Evolutionary conservation across 176 grass and related monocot genomes (phyloP), one percentile per base, ranked within the genome.

Genomic region (Alloteropsis semialata): DNA sequence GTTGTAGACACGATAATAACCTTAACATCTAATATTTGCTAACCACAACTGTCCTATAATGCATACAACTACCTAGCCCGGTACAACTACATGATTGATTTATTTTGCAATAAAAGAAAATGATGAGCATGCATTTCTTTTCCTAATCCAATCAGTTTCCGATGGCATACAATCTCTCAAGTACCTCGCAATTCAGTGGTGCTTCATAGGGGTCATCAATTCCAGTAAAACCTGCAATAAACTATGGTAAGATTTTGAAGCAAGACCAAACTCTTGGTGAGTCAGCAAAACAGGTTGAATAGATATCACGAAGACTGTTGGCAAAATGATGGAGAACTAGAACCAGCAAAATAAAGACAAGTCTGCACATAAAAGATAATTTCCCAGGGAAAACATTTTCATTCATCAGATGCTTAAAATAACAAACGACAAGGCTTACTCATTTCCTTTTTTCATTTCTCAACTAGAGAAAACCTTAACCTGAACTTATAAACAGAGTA

Each of bases 151-250:
- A 45, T 56, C 15, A 7, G 18, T 25, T 66, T 16, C 65, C 22
- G 42, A 39, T 42, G 32, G 22, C 28, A 75, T 60, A 56, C 34
- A 48, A 29, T 38, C 16, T 61, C 13, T n/a, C n/a, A n/a, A n/a
- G n/a, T 98, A 95, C 95, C 95, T 98, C 95, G 19, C 81, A 94
- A 74, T 98, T 93, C 49, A 93, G 74, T 50, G 95, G 95, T 70
- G 82, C 44, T 81, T 98, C 95, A 60, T 98, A 98, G 42, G 95
- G 95, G 83, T 95, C 95, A 84, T 98, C 90, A 59, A 98, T 98
- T 85, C 95, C 95, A 76, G 95, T 98, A 86, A 98, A 98, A 86
- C 95, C 95, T 98, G 90, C 38, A 94, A 85, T 0, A 68, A 85
- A 14, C 73, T 39, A 77, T 65, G 62, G 60, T 66, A 75, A 50